These are phyloP conservation scores for Torulaspora pretoriensis DNA, from an alignment of 1,139 yeast species.

Conservation along the genomic window DNA sequence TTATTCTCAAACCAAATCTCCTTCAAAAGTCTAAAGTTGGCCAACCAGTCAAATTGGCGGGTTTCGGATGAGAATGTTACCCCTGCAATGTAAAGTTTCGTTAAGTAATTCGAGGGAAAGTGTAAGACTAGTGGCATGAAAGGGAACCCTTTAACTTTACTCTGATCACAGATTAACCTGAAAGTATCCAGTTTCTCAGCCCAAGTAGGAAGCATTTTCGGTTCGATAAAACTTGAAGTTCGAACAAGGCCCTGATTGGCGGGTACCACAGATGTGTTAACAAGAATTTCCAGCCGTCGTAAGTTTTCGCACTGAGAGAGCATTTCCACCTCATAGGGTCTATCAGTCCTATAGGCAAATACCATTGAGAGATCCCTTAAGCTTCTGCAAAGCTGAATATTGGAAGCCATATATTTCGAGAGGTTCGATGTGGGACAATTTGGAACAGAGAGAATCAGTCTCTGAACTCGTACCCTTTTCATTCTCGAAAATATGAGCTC, in stretches of 20 bases:
- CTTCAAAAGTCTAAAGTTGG: slow-evolving; percentile 19
- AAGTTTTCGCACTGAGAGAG: slow-evolving; percentile 19
- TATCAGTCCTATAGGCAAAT: slow-evolving; percentile 23
- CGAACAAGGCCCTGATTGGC: slow-evolving; percentile 7
- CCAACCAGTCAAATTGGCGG: slow-evolving; percentile 28
- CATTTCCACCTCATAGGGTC: slow-evolving; percentile 20
- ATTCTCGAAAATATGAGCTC: slow-evolving; percentile 15
- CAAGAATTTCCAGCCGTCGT: slow-evolving; percentile 22
- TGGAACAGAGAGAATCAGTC: slow-evolving; percentile 22
- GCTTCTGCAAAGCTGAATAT: slow-evolving; percentile 7
- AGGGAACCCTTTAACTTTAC: slow-evolving; percentile 24
- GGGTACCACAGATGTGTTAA: slow-evolving; percentile 22
- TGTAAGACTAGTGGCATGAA: slow-evolving; percentile 14
- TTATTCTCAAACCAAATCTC: slow-evolving; percentile 35
- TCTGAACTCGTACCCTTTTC: slow-evolving; percentile 14
- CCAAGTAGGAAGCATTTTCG: slow-evolving; percentile 6
- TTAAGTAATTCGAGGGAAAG: slow-evolving; percentile 12
- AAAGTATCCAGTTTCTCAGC: slow-evolving; percentile 19
- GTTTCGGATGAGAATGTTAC: slow-evolving; percentile 18
- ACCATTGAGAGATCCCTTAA: slow-evolving; percentile 23
- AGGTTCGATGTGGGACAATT: slow-evolving; percentile 23
- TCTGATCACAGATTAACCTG: slow-evolving; percentile 26
- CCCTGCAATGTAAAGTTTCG: slow-evolving; percentile 26
- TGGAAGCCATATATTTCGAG: slow-evolving; percentile 13
- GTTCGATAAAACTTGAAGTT: slow-evolving; percentile 10